Conservation (phyloP, 805 yeast genomes). For the Sugiyamaella chiloensis region DNA sequence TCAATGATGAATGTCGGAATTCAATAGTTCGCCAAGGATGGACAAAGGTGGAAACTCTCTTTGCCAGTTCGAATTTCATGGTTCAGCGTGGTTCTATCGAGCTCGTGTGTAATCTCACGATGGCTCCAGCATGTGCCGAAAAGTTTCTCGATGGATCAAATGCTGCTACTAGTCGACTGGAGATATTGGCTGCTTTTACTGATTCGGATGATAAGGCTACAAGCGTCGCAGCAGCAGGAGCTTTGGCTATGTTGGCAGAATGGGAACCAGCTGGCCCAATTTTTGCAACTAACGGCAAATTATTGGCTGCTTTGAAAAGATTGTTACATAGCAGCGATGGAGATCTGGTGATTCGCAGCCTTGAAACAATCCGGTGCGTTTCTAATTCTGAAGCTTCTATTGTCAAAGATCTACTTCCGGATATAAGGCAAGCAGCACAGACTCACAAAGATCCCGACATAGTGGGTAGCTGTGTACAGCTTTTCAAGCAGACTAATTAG, state of each 20-base stretch:
- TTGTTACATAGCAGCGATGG: constrained; percentile 9
- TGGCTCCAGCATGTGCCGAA: constrained; percentile 35
- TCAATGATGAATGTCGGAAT: constrained; percentile 40
- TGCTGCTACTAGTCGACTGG: constrained; percentile 28
- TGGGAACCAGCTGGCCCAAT: constrained; percentile 34
- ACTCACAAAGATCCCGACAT: no score
- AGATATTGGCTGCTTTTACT: constrained; percentile 34
- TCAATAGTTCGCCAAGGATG: constrained; percentile 42
- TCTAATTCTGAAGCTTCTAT: no score
- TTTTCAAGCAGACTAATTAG: no score
- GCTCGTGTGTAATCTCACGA: constrained; percentile 58
- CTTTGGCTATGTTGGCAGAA: constrained; percentile 37
- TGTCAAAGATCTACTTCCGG: no score
- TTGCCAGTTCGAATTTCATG: constrained; percentile 44
- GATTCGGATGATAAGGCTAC: constrained; percentile 33
- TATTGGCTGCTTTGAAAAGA: constrained; percentile 20
- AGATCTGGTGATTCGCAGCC: constrained; percentile 4
- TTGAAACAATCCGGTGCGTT: no score
- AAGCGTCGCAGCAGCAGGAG: constrained; percentile 39
- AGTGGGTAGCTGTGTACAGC: no score
- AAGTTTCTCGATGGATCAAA: constrained; percentile 33
- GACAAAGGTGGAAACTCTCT: constrained; percentile 43
- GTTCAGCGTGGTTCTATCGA: constrained; percentile 63
- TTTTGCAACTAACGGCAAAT: constrained; percentile 27
- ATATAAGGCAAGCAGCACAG: no score